Evolutionary conservation across 1,284 basidiomycete genomes (phyloP), one percentile per base, ranked within the genome.

Genomic region (Pulveroboletus sp.): DNA sequence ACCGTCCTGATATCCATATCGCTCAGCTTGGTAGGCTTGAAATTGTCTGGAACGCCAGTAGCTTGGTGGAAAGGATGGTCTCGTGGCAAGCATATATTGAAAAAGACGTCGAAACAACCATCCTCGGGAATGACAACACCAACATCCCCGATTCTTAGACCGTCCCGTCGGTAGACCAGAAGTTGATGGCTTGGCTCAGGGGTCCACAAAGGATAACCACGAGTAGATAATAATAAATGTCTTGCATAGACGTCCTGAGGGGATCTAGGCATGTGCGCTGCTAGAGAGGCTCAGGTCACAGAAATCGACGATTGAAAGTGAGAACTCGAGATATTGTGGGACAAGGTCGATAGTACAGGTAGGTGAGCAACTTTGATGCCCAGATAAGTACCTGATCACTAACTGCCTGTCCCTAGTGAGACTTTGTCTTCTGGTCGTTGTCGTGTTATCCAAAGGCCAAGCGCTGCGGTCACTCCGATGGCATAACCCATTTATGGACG

Each of bases 191-290:
- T 52, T 20, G 66, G 62, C 39, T 65, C 62, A 10, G 72, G 70
- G 5, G 52, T 60, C 65, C 65, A 72, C 4, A 71, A 43, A 7
- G 67, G 67, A 49, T 63, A 67, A 3, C 68, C 70, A n/a, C 47
- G 52, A 35, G 20, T 31, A 81, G 56, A n/a, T n/a, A n/a, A 65
- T 76, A 52, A 28, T 3, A 57, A 12, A 31, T 55, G 33, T 50
- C 55, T 56, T 5, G 61, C 54, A 46, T 57, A 63, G 25, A 57
- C 28, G 20, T 61, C 61, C 35, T 51, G 51, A 15, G 50, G 56
- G 12, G 52, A 57, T 36, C 15, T 48, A 15, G 43, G 43, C 58
- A 53, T 53, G 43, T 35, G 20, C 20, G 33, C n/a, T n/a, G n/a
- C n/a, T n/a, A n/a, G n/a, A n/a, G n/a, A n/a, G n/a, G n/a, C n/a